Percentiles rank a stretch among this genome's conserved stretches.
Evolutionary conservation across 305 asterid genomes (phyloP).

Genomic region (Salvia sclarea): DNA sequence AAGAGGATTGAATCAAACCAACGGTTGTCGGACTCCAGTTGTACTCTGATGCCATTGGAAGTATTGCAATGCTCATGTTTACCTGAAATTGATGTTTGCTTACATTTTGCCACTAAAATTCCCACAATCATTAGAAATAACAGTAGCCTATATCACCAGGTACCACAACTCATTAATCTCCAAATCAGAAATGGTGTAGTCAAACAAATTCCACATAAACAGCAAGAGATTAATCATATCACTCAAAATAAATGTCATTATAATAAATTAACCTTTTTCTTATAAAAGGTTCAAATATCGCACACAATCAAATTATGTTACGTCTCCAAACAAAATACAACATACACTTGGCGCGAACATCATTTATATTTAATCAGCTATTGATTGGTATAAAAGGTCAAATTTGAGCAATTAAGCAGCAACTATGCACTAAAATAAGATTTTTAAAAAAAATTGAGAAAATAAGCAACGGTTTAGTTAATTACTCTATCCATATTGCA

Average conservation of each 20-base stretch:
- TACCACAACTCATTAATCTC: background rate
- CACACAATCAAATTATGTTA: too few relatives aligned
- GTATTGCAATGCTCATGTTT: slow-evolving; percentile 95
- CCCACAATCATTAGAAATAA: background rate
- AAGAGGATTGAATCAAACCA: slow-evolving; percentile 78
- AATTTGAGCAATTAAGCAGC: background rate
- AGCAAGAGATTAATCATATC: background rate
- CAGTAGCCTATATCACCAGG: background rate
- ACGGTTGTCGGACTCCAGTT: slow-evolving; percentile 83
- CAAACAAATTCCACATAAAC: background rate
- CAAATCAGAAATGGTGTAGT: background rate
- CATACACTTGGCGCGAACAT: background rate
- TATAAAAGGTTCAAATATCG: too few relatives aligned
- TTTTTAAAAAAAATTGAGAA: background rate
- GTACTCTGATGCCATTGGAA: slow-evolving; percentile 83
- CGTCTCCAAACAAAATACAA: background rate
- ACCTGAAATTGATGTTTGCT: slow-evolving; percentile 50
- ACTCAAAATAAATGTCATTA: background rate
- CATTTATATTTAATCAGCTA: background rate
- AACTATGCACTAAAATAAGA: background rate
- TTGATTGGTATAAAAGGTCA: background rate
- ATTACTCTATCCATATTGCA: slow-evolving; percentile 93
- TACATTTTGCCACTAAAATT: slow-evolving; percentile 30
- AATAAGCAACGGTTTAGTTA: background rate
- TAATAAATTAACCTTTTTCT: too few relatives aligned